Evolutionary conservation across 257 asterid genomes (phyloP), one percentile per base, ranked within the genome.

Genomic region (Fraxinus americana): DNA sequence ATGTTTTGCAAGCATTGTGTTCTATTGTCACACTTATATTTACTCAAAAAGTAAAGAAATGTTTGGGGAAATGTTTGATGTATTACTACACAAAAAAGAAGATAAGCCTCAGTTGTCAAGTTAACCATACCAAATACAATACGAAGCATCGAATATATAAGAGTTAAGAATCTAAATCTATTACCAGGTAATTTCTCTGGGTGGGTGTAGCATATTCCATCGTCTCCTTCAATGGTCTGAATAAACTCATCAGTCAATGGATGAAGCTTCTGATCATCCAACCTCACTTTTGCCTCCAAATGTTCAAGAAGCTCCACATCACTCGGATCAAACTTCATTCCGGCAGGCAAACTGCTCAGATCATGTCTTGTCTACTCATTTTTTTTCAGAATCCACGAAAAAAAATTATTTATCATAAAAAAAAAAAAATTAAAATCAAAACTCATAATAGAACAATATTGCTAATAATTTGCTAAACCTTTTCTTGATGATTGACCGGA

Each of bases 171-270:
- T 41, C 16, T 41, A 41, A 38, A 5, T 7, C 1, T 23, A 29
- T 82, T 17, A 86, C 90, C 88, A 75, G 88, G 90, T 71, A 87
- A 83, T 41, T 87, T 84, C 77, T 82, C 87, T 17, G 88, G 90
- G 74, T 87, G 90, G n/a, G 90, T 86, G 23, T 82, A 86, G 82
- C 88, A 86, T 73, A 86, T 86, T 25, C 88, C 90, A 79, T 86
- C 83, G 30, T 84, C 86, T 67, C 88, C 88, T 57, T 82, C 85
- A 77, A 86, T 79, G 50, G 83, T 82, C 14, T 82, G 86, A 27
- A 86, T 86, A 50, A 84, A 86, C 75, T 86, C 88, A 75, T 86
- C 88, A 29, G 85, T 84, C 8, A 87, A 48, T 57, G 88, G 88
- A 59, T 86, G 90, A 61, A 84, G 85, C 69, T 77, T 82, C 19